Evolutionary conservation across 208 protist species (phyloP), one percentile per base, ranked within the genome.

Genomic region (Porcisia deanei): DNA sequence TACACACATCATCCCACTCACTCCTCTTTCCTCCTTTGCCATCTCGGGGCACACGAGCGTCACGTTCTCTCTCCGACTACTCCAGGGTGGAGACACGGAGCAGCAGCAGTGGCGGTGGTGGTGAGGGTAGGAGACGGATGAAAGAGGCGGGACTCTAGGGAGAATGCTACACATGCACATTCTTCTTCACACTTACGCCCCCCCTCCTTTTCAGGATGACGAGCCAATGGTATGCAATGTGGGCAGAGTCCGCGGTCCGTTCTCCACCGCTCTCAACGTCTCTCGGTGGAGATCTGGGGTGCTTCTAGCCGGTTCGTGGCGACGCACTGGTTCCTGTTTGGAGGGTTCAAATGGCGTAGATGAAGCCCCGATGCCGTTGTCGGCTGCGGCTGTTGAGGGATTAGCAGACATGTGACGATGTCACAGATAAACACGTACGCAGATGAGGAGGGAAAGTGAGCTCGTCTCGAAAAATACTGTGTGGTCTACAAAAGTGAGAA

Each of bases 301-400:
- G 66, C 75, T 65, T 43, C 76, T 30, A 53, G 76, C 25, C 22
- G 85, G 82, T 41, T 75, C 49, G 82, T 81, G 68, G 34, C 65
- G 81, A 25, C 37, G 67, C 47, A 83, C 76, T 12, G 77, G 79
- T 58, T 73, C 76, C 76, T 83, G 85, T 45, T 82, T 80, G 30
- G 66, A 57, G 1, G 85, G 85, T 69, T 86, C 85, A 20, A 84
- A 81, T 25, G 86, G 76, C 25, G 70, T 71, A 1, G 72, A 63
- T 6, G 77, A 59, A 52, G 43, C 59, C 41, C 61, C 49, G 47
- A 39, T 8, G 16, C 58, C 55, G 22, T 41, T 18, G 22, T 4
- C 37, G 54, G 22, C 53, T 10, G 65, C 10, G 6, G 65, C 25
- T 52, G 65, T 39, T 55, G 47, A 55, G 20, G 65, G 45, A 14